Percentiles rank a stretch among this genome's conserved stretches.
phyloP scores from a whole-genome alignment of 768 basidiomycete species.

The Suillus spraguei region DNA sequence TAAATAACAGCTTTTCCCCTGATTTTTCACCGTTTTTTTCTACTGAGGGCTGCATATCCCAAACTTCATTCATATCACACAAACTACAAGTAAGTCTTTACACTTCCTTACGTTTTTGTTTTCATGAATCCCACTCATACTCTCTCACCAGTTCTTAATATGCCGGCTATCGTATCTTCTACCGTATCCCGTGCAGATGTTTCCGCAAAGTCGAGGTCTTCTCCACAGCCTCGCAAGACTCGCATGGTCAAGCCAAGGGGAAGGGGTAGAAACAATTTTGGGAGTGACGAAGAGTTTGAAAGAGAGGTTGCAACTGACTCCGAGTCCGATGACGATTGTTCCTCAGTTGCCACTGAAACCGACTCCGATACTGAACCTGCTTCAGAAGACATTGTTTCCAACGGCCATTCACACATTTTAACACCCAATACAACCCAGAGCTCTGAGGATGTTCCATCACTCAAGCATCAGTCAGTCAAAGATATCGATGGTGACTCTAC shows the following conservation, averaged over 20 bases:
- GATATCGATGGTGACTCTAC: constrained; percentile 35
- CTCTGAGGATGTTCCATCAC: constrained; percentile 43
- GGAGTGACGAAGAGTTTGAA: constrained; percentile 79
- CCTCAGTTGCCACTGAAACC: constrained; percentile 58
- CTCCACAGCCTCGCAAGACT: constrained; percentile 36
- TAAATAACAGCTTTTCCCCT: constrained; percentile 15
- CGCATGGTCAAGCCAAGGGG: constrained; percentile 62
- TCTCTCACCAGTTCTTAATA: constrained; percentile 32
- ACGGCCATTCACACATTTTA: constrained; percentile 53
- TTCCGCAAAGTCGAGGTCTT: constrained; percentile 35
- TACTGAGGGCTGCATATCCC: constrained; percentile 25
- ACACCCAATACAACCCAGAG: constrained; percentile 74
- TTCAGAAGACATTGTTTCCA: constrained; percentile 60
- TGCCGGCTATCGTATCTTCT: constrained; percentile 48
- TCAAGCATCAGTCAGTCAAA: constrained; percentile 27
- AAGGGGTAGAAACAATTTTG: constrained; percentile 56
- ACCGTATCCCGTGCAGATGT: constrained; percentile 33
- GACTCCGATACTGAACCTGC: constrained; percentile 75
- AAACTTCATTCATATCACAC: constrained; percentile 30
- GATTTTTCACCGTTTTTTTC: constrained; percentile 25
- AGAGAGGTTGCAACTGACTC: constrained; percentile 74
- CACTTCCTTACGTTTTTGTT: constrained; percentile 24
- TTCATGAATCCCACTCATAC: constrained; percentile 12
- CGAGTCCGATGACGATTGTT: constrained; percentile 61
- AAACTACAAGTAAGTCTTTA: constrained; percentile 37